Percentiles rank a stretch among this genome's conserved stretches.
Evolutionary conservation across 179 eudicot genomes (phyloP).

Genomic region (Camellia oleifera): DNA sequence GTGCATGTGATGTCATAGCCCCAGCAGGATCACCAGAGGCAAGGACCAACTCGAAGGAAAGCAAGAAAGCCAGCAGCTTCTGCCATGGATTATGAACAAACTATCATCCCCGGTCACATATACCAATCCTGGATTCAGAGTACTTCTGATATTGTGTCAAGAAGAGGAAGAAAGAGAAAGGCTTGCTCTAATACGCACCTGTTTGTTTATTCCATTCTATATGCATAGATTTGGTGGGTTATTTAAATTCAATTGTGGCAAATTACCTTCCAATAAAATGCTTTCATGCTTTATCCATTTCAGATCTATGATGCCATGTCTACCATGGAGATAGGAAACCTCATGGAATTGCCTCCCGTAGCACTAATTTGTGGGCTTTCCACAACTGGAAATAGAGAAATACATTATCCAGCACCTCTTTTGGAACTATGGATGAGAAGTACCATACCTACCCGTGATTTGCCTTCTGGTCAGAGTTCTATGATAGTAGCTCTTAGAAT

Average conservation of each 20-base stretch:
- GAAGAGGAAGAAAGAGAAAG: constrained; percentile 61
- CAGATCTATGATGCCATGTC: constrained; percentile 29
- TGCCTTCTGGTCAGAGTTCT: constrained; percentile 68
- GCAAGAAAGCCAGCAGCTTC: constrained; percentile 40
- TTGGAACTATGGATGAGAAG: constrained; percentile 62
- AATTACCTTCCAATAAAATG: neutral
- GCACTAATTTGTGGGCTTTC: constrained; percentile 51
- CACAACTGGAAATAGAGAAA: constrained; percentile 31
- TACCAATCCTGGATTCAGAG: constrained; percentile 91
- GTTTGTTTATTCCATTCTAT: neutral
- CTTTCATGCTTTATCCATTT: constrained; percentile 2
- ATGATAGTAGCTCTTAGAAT: neutral
- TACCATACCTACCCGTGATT: constrained; percentile 54
- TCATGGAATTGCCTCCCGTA: constrained; percentile 76
- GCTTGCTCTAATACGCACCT: constrained; percentile 22
- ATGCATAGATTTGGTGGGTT: neutral
- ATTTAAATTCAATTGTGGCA: neutral
- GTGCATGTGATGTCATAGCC: constrained; percentile 21
- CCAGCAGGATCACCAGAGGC: constrained; percentile 33
- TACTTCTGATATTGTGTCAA: constrained; percentile 52
- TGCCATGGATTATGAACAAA: constrained; percentile 71
- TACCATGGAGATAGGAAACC: constrained; percentile 47
- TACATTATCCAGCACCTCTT: constrained; percentile 68
- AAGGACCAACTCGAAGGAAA: constrained; percentile 42
- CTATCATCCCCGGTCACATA: constrained; percentile 68